A percentile compares a stretch with the other conserved stretches of the same genome.
Evolutionary conservation across 176 grass and related monocot genomes (phyloP).

Genomic region (Oryza meridionalis): DNA sequence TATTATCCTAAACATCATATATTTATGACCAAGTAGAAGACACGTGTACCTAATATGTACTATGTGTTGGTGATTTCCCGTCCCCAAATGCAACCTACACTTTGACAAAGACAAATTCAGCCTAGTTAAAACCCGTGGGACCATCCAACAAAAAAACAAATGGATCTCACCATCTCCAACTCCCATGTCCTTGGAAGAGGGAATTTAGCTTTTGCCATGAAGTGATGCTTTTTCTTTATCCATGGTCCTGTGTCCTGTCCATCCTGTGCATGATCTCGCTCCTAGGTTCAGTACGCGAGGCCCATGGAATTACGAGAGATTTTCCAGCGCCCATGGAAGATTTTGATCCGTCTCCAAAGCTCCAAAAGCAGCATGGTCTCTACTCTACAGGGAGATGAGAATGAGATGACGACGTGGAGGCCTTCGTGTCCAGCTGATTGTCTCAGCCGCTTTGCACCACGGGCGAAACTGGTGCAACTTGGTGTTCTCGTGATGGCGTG

Average conservation of each 20-base stretch:
- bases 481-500: background rate
- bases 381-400: background rate
- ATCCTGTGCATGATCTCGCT: constrained; percentile 4
- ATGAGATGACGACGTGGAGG: constrained; percentile 31
- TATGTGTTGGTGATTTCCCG: too few relatives aligned
- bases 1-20: too few relatives aligned
- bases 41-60: too few relatives aligned
- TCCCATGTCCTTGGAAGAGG: constrained; percentile 51
- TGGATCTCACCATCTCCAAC: constrained; percentile 34
- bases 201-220: constrained; percentile 36
- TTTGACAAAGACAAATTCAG: background rate
- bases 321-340: constrained; percentile 15
- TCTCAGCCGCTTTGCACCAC: constrained; percentile 31
- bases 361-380: background rate
- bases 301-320: constrained; percentile 17
- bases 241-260: constrained; percentile 27
- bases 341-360: constrained; percentile 4
- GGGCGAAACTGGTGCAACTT: constrained; percentile 30
- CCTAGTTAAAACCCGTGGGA: background rate
- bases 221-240: constrained; percentile 10
- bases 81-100: background rate
- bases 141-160: constrained; percentile 14
- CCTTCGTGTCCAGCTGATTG: constrained; percentile 20
- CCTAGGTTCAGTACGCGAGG: constrained; percentile 24
- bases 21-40: too few relatives aligned